Percentiles rank a stretch among this genome's conserved stretches.
Evolutionary conservation across 2,329 filamentous ascomycete genomes (phyloP).

Genomic region (Elsinoe batatas): DNA sequence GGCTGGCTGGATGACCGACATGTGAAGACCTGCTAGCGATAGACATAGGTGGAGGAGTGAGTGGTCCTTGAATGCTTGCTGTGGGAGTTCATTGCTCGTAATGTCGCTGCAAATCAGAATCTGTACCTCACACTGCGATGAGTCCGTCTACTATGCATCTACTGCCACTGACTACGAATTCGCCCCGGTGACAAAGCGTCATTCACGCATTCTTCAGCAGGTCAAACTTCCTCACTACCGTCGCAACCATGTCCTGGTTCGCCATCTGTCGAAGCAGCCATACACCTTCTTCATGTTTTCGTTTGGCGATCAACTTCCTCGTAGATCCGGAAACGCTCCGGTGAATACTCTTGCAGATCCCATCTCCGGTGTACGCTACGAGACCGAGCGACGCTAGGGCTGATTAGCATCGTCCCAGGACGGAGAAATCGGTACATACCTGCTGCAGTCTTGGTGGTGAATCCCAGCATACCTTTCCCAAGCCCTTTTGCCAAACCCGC

Average conservation of each 20-base stretch:
- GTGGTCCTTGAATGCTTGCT: background rate
- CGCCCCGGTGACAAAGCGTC: background rate
- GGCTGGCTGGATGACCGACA: background rate
- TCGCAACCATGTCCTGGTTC: background rate
- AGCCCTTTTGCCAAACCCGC: conserved; percentile 12
- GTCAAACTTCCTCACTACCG: background rate
- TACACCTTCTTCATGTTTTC: background rate
- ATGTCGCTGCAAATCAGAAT: too few species aligned
- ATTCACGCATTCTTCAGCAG: background rate
- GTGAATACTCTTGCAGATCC: conserved; percentile 12
- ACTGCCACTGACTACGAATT: background rate
- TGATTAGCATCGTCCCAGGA: background rate
- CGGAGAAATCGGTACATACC: background rate
- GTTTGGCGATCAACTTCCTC: background rate
- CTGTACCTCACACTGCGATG: background rate
- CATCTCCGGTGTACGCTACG: conserved; percentile 13
- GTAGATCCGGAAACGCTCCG: background rate
- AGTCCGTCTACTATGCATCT: background rate
- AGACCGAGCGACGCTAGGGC: background rate
- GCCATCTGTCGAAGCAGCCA: background rate
- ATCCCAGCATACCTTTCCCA: conserved; percentile 1
- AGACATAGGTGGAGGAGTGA: background rate
- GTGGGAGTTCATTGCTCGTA: background rate
- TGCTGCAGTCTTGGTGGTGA: conserved; percentile 11
- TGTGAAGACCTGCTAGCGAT: background rate